A percentile compares a stretch with the other conserved stretches of the same genome.
Evolutionary conservation across 129 eudicot species (phyloP).

Genomic region (Centrapalus pauciflorus): DNA sequence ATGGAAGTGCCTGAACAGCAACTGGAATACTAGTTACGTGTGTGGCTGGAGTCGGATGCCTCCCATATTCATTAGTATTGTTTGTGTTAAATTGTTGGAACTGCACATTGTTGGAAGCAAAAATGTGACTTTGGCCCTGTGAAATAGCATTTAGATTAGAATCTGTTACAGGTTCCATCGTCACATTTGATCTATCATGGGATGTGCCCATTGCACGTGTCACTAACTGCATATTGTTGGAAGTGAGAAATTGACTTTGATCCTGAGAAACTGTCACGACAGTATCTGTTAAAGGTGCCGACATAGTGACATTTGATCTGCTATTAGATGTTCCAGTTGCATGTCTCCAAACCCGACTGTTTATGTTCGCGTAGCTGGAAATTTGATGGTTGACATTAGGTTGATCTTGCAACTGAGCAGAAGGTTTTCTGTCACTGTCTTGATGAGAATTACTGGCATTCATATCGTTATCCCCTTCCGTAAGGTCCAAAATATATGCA

Average conservation of each 20-base stretch:
- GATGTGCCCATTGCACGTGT: conserved; percentile 21
- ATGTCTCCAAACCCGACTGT: conserved; percentile 14
- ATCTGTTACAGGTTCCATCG: no score
- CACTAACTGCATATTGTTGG: conserved; percentile 27
- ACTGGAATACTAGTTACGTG: conserved; percentile 34
- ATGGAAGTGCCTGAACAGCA: conserved; percentile 73
- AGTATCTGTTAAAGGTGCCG: not conserved
- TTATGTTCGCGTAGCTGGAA: conserved; percentile 9
- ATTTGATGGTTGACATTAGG: conserved; percentile 1
- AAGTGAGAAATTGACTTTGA: conserved; percentile 29
- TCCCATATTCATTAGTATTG: conserved; percentile 33
- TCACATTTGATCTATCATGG: conserved; percentile 12
- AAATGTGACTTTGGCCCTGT: conserved; percentile 27
- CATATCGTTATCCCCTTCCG: conserved; percentile 43
- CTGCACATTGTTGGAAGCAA: conserved; percentile 30
- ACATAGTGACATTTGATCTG: not conserved
- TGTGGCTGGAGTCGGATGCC: conserved; percentile 26
- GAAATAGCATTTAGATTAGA: conserved; percentile 11
- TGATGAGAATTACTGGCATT: conserved; percentile 16
- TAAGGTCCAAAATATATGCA: conserved; percentile 44
- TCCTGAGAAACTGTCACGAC: no score
- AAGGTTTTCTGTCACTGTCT: conserved; percentile 44
- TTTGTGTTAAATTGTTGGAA: conserved; percentile 35
- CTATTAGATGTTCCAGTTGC: not conserved
- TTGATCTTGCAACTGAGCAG: conserved; percentile 26